Evolutionary conservation across 1,139 yeast species (phyloP).

Genomic region (Scheffersomyces parashehatae): DNA sequence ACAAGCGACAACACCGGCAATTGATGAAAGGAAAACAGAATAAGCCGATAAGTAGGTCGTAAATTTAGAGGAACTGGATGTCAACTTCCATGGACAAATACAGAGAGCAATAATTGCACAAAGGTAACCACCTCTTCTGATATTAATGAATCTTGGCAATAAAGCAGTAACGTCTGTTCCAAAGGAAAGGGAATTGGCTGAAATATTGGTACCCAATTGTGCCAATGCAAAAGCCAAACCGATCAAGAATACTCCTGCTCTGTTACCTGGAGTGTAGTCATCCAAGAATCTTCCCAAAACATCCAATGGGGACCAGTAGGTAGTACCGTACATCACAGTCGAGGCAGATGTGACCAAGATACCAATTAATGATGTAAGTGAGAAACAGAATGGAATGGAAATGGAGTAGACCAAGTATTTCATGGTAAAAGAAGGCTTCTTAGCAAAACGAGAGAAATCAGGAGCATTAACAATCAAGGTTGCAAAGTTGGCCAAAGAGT

Average conservation of each 20-base stretch:
- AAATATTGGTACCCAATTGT: constrained; percentile 87
- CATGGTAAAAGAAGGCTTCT: constrained; percentile 41
- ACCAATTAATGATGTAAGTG: constrained; percentile 82
- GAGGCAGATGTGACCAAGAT: constrained; percentile 86
- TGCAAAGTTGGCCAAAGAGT: constrained; percentile 81
- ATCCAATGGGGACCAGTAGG: constrained; percentile 86
- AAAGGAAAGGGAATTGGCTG: constrained; percentile 86
- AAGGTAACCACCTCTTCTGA: constrained; percentile 68
- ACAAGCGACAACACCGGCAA: constrained; percentile 78
- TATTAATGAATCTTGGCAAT: constrained; percentile 72
- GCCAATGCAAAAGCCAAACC: constrained; percentile 79
- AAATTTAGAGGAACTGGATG: constrained; percentile 71
- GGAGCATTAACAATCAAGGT: constrained; percentile 87
- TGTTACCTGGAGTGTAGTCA: constrained; percentile 54
- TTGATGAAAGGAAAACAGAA: constrained; percentile 81
- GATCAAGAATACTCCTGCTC: constrained; percentile 89
- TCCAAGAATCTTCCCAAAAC: constrained; percentile 68
- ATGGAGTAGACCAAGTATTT: constrained; percentile 49
- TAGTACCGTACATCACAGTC: constrained; percentile 61
- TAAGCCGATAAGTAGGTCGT: constrained; percentile 85
- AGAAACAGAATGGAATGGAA: constrained; percentile 75
- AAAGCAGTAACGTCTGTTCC: constrained; percentile 91
- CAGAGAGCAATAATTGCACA: constrained; percentile 79
- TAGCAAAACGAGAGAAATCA: constrained; percentile 84
- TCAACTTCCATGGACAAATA: constrained; percentile 87